Base-by-base conservation (phyloP, 129 eudicot species). In the Glebionis coronaria region DNA sequence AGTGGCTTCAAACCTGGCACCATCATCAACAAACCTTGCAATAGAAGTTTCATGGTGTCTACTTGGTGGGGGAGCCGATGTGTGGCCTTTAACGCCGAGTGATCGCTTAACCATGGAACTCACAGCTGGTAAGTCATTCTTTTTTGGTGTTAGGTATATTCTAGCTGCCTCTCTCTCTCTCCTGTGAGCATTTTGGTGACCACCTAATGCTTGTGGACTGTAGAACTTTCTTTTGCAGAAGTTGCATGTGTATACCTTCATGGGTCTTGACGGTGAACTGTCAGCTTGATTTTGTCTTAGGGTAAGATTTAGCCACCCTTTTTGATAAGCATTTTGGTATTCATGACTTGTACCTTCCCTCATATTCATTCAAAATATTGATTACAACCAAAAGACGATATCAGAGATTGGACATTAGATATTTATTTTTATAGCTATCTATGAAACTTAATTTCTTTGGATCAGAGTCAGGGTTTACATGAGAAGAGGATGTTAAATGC, bases 101-200 rank as follows among this genome's bases (percentile, higher is more conserved):
- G 25, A 29, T 31, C 1, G 61, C 14, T 56, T 31, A 27, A 57
- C 63, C 38, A 5, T 21, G 15, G 2, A 11, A 3, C 13, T 59
- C 8, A 69, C 35, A 31, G 7, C 7, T 3, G 81, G 83, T 60
- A 76, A 44, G 27, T 56, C 25, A 12, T 16, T 46, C 18, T 18
- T 31, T 31, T 31, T 8, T 31, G 7, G 38, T 31, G 81, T 50
- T 60, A 82, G 20, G 57, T 14, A 52, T 3, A 12, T 52, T 16
- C 5, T 52, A 16, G 21, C 57, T 4, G 19, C 57, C n/a, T 1
- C 23, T 52, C 57, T 52, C 57, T 52, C 57, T 27, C 57, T n/a
- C 7, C 19, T 52, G 57, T 52, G 57, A 9, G 57, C 57, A 52
- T 52, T 52, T 8, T 52, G 57, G 7, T 52, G 57, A 2, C 57